Conservation (phyloP, 164 flowering plant genomes). For the Buxus sempervirens region DNA sequence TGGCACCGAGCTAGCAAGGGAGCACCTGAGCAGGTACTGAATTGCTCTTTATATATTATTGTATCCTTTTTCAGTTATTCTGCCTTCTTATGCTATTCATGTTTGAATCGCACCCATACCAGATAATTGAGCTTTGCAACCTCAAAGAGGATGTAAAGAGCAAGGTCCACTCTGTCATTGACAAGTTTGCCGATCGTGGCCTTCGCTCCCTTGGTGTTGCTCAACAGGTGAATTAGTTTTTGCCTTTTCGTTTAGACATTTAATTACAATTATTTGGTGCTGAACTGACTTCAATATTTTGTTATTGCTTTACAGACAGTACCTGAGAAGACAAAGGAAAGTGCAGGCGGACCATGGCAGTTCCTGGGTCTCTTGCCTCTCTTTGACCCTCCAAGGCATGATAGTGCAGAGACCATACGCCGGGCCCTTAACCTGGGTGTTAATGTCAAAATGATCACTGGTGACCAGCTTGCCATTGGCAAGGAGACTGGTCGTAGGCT, state of each 20-base stretch:
- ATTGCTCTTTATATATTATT: neutral
- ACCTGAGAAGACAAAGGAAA: conserved; percentile 76
- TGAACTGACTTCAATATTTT: neutral
- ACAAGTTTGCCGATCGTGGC: conserved; percentile 36
- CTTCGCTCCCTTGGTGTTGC: conserved; percentile 32
- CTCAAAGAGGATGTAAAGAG: conserved; percentile 18
- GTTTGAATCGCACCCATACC: neutral
- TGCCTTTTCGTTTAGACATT: neutral
- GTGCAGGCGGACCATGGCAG: conserved; percentile 78
- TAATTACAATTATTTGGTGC: neutral
- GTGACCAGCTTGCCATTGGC: conserved; percentile 91
- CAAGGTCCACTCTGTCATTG: conserved; percentile 28
- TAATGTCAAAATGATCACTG: conserved; percentile 93
- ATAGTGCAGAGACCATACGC: conserved; percentile 92
- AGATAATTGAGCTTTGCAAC: conserved; percentile 34
- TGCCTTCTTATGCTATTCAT: too few relatives aligned
- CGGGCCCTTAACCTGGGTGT: conserved; percentile 85
- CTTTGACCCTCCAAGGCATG: conserved; percentile 92
- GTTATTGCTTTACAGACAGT: conserved; percentile 29
- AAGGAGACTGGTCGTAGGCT: conserved; percentile 92
- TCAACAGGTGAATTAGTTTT: conserved; percentile 19
- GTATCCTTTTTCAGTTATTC: neutral
- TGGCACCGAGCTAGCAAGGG: conserved; percentile 49
- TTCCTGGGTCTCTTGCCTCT: conserved; percentile 85
- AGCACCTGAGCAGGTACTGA: conserved; percentile 39